Evolutionary conservation across 1,284 basidiomycete species (phyloP), one percentile per base, ranked within the genome.

Genomic region (Clitocybe nebularis): DNA sequence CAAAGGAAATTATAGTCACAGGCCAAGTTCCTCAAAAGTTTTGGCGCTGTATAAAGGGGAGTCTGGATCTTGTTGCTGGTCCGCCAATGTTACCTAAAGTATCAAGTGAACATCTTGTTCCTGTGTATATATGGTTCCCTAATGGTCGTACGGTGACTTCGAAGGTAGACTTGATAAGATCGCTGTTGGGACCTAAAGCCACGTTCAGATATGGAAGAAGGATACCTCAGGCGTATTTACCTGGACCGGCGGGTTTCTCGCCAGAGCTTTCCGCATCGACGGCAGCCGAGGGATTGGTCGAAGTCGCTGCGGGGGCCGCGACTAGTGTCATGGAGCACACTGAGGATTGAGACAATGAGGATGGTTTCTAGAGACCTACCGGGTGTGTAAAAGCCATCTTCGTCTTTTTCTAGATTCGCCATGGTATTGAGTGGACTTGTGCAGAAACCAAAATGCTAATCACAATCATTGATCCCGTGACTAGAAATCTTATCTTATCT

Each of bases 51-150:
- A 97, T 6, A 99, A 68, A 1, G 96, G 96, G 17, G 94, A 98
- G 65, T 96, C 89, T 37, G 93, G 91, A 63, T 99, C 93, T 22
- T 81, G 85, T 71, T 99, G 96, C 63, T 96, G 92, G 67, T 99
- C 95, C 39, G 94, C 94, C 44, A 99, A 77, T 22, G 94, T 99
- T 51, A 99, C 93, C 89, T 98, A 54, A 11, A 17, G 16, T 8
- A 9, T 17, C 10, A 20, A 7, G n/a, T 22, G 24, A 14, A 7
- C 20, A 17, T 30, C n/a, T n/a, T n/a, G n/a, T n/a, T n/a, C n/a
- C n/a, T n/a, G n/a, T n/a, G n/a, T n/a, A n/a, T 11, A 16, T 41
- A 14, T 17, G 16, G 43, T 42, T 35, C 38, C 21, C 45, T 9
- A 13, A 21, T 29, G n/a, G 8, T 13, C 81, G 41, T 57, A 86